Conservation (phyloP, 1,284 basidiomycete genomes). For the Cutaneotrichosporon curvatum region DNA sequence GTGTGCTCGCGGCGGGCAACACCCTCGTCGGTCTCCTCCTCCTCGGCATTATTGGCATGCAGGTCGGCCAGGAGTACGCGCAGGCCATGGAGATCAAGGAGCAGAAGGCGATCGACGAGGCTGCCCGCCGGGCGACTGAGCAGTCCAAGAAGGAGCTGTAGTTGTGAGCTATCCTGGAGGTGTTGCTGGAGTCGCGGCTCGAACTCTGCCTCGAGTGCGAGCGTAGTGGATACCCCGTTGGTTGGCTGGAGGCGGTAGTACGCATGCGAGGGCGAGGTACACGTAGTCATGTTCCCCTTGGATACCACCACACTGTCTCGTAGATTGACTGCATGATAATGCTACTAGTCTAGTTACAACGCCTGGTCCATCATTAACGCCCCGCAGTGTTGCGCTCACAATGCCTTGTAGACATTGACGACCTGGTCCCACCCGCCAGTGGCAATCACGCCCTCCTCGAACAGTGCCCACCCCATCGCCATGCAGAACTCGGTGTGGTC, state of each 20-base stretch:
- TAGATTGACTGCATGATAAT: background rate
- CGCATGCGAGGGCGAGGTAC: too few species aligned
- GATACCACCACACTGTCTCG: too few species aligned
- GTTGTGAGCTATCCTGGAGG: too few species aligned
- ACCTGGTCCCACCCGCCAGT: constrained; percentile 86
- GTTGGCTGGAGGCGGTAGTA: too few species aligned
- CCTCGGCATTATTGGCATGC: constrained; percentile 43
- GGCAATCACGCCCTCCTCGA: constrained; percentile 74
- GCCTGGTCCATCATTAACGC: too few species aligned
- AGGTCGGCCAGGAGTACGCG: constrained; percentile 83
- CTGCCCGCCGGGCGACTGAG: constrained; percentile 12
- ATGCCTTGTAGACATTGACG: constrained; percentile 59
- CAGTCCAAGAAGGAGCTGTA: constrained; percentile 33
- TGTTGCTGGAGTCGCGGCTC: too few species aligned
- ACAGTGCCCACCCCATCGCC: constrained; percentile 74
- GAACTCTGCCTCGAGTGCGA: too few species aligned
- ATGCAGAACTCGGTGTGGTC: constrained; percentile 91
- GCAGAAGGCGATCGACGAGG: constrained; percentile 50
- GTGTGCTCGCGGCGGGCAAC: constrained; percentile 73
- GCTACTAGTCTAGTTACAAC: too few species aligned
- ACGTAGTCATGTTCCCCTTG: too few species aligned
- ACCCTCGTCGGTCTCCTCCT: constrained; percentile 66
- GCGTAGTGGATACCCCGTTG: too few species aligned
- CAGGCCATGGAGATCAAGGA: constrained; percentile 59
- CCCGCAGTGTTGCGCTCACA: background rate